Conservation (phyloP, 305 asterid species). For the Stenogyne calaminthoides region DNA sequence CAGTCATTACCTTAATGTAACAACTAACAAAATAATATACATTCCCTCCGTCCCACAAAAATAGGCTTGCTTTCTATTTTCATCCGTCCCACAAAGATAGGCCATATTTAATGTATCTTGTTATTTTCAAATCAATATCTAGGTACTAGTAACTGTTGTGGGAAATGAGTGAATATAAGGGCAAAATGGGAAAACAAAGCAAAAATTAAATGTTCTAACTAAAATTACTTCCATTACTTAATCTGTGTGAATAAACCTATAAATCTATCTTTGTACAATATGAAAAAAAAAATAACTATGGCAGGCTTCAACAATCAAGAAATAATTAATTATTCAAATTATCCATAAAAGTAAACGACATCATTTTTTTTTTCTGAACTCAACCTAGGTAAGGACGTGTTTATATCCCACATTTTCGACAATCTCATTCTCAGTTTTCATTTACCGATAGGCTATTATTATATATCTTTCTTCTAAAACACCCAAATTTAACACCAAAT, state of each 20-base stretch:
- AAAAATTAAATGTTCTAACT: too few species aligned
- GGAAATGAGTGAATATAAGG: too few species aligned
- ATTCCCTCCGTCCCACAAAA: background rate
- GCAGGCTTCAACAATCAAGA: background rate
- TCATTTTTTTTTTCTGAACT: background rate
- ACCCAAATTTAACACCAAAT: constrained; percentile 9
- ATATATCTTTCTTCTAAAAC: background rate
- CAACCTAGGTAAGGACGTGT: background rate
- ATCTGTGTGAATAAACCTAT: too few species aligned
- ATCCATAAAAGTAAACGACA: background rate
- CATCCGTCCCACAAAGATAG: too few species aligned
- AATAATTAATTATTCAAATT: background rate
- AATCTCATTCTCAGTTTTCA: constrained; percentile 2
- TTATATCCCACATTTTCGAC: background rate
- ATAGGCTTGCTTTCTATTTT: too few species aligned
- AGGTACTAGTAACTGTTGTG: too few species aligned
- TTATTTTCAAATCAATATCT: too few species aligned
- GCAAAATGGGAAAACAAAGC: too few species aligned
- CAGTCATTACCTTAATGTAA: constrained; percentile 3
- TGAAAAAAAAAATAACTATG: background rate
- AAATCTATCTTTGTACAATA: too few species aligned
- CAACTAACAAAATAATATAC: constrained; percentile 1
- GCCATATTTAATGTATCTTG: too few species aligned
- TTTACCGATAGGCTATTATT: background rate
- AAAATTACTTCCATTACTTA: too few species aligned